A percentile compares a stretch with the other conserved stretches of the same genome.
Evolutionary conservation across 1,284 basidiomycete species (phyloP).

Genomic region (Veloboletus limbatus): DNA sequence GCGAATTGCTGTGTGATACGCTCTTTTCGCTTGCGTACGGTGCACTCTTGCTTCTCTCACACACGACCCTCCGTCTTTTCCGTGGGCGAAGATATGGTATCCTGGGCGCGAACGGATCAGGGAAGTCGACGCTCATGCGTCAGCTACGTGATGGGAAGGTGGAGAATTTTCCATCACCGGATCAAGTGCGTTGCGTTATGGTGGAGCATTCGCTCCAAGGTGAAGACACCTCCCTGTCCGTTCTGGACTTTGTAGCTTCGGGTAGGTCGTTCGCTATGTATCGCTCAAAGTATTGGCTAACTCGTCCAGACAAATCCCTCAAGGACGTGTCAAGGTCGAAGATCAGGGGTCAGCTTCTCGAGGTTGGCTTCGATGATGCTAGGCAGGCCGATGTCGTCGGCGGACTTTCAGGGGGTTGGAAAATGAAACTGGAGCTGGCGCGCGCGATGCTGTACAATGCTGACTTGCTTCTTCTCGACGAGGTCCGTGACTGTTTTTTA

Average conservation of each 20-base stretch:
- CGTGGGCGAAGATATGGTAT: slow-evolving; percentile 95
- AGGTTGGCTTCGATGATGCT: slow-evolving; percentile 90
- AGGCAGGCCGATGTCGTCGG: slow-evolving; percentile 86
- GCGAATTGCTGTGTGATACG: slow-evolving; percentile 87
- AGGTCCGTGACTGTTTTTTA: slow-evolving; percentile 42
- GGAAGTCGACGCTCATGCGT: slow-evolving; percentile 96
- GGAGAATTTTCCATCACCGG: slow-evolving; percentile 92
- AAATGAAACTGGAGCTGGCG: slow-evolving; percentile 95
- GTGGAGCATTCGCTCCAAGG: slow-evolving; percentile 95
- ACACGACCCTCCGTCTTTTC: slow-evolving; percentile 88
- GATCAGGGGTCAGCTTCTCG: slow-evolving; percentile 75
- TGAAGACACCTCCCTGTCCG: slow-evolving; percentile 78
- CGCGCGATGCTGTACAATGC: slow-evolving; percentile 97
- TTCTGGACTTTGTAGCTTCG: slow-evolving; percentile 86
- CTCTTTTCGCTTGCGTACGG: slow-evolving; percentile 98
- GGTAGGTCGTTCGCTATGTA: slow-evolving; percentile 45
- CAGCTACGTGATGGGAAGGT: slow-evolving; percentile 94
- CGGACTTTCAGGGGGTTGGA: slow-evolving; percentile 97
- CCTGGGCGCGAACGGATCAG: slow-evolving; percentile 92
- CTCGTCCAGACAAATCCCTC: slow-evolving; percentile 56
- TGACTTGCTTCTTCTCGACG: slow-evolving; percentile 88
- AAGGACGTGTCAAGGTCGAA: slow-evolving; percentile 57
- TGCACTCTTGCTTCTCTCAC: slow-evolving; percentile 91
- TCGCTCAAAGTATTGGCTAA: slow-evolving; percentile 6
- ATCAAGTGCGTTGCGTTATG: slow-evolving; percentile 87